Conservation (phyloP, 257 asterid genomes). For the Gentiana dahurica region DNA sequence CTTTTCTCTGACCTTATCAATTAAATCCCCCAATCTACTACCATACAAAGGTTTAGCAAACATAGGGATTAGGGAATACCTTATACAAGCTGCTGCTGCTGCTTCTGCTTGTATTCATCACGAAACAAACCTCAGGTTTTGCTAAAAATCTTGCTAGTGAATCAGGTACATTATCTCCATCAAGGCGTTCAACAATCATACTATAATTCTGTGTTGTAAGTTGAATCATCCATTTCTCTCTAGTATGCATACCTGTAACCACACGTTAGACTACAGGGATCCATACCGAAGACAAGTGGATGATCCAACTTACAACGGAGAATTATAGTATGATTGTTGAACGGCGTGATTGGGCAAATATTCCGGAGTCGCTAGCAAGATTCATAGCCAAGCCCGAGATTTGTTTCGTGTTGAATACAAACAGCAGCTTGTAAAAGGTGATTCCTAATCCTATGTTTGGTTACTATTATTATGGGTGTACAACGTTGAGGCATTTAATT, state of each 20-base stretch:
- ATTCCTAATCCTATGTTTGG: too few species aligned
- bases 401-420: background rate
- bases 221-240: background rate
- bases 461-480: background rate
- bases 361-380: background rate
- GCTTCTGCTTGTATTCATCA: background rate
- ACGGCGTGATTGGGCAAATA: background rate
- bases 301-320: background rate
- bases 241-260: background rate
- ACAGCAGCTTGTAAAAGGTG: background rate
- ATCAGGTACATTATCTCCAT: background rate
- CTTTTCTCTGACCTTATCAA: too few species aligned
- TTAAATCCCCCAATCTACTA: too few species aligned
- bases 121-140: background rate
- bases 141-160: conserved; percentile 1
- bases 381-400: conserved; percentile 6
- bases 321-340: background rate
- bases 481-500: too few species aligned
- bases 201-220: background rate
- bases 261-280: background rate
- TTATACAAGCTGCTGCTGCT: background rate
- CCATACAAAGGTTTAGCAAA: too few species aligned
- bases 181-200: background rate
- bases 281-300: background rate
- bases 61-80: too few species aligned